Conservation (phyloP, 805 yeast genomes). For the Metschnikowia gelsemii region DNA sequence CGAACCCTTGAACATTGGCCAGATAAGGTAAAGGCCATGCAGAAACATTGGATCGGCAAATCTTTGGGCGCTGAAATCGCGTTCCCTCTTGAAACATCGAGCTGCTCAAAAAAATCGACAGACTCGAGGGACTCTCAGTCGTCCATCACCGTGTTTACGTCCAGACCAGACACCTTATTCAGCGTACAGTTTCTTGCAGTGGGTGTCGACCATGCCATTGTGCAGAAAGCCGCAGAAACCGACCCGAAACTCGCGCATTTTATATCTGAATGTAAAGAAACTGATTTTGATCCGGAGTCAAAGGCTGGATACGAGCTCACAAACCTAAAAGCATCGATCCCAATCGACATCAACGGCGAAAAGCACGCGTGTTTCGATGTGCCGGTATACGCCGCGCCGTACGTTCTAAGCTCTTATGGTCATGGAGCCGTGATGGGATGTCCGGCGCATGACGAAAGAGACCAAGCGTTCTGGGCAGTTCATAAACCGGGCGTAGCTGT, state of each 20-base stretch:
- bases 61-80: slow-evolving; percentile 73
- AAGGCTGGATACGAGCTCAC: slow-evolving; percentile 57
- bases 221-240: slow-evolving; percentile 32
- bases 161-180: slow-evolving; percentile 85
- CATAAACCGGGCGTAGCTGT: slow-evolving; percentile 51
- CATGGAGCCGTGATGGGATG: slow-evolving; percentile 98
- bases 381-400: slow-evolving; percentile 89
- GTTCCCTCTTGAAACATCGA: too few species aligned
- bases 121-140: slow-evolving; percentile 23
- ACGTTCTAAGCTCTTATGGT: slow-evolving; percentile 81
- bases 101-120: too few species aligned
- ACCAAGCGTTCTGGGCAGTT: slow-evolving; percentile 71
- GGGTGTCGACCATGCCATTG: slow-evolving; percentile 68
- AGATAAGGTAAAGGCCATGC: slow-evolving; percentile 83
- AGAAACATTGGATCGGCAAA: slow-evolving; percentile 89
- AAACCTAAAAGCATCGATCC: slow-evolving; percentile 51
- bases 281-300: slow-evolving; percentile 29
- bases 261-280: slow-evolving; percentile 49
- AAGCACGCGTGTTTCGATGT: slow-evolving; percentile 28
- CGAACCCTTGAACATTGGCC: slow-evolving; percentile 76
- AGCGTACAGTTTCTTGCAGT: slow-evolving; percentile 83
- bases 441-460: slow-evolving; percentile 90
- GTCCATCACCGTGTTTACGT: slow-evolving; percentile 64
- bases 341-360: slow-evolving; percentile 46
- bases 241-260: slow-evolving; percentile 48